Base-by-base conservation (phyloP, 139 green algal species). In the Spirogloea muscicola region DNA sequence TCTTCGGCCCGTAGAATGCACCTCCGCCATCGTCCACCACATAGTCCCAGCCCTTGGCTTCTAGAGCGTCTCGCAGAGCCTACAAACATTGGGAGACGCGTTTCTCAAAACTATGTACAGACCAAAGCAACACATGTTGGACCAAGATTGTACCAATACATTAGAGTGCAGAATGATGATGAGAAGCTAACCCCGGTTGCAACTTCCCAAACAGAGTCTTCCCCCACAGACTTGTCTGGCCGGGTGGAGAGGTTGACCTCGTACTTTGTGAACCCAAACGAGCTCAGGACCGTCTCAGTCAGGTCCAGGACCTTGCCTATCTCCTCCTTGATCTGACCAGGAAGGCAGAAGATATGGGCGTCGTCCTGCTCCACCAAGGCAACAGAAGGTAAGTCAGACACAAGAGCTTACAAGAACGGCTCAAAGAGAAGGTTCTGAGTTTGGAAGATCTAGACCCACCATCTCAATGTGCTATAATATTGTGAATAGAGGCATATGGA, bases 1-100 rank as follows among this genome's bases (percentile, higher is more conserved):
- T 99, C 85, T 99, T 99, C 16, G 94, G 94, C 2, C 94, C 94
- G 79, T 99, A 99, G 82, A 99, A 99, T 3, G 94, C 94, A 49
- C 94, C 94, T 27, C 92, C 93, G 2, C 92, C 94, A 44, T 88
- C 83, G 51, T 95, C 89, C 21, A 90, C 77, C 3, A 34, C 65
- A 64, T 85, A 93, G 0, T 75, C 68, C 88, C 86, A 91, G 3
- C 85, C 87, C 75, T 97, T 98, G 34, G 49, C 57, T 3, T 75
- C 49, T 29, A 98, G 84, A 0, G 93, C 93, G 40, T 91, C 82
- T 43, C 77, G 62, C 51, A 98, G 84, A 1, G 92, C 87, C 4
- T 31, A 58, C 5, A 13, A n/a, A 58, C 48, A 58, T 25, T 33
- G n/a, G 27, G 48, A 57, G 3, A 57, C 5, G 3, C 3, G 48